These are phyloP conservation scores for Podospora australis DNA, from an alignment of 495 filamentous ascomycete species.

Conservation along the genomic window DNA sequence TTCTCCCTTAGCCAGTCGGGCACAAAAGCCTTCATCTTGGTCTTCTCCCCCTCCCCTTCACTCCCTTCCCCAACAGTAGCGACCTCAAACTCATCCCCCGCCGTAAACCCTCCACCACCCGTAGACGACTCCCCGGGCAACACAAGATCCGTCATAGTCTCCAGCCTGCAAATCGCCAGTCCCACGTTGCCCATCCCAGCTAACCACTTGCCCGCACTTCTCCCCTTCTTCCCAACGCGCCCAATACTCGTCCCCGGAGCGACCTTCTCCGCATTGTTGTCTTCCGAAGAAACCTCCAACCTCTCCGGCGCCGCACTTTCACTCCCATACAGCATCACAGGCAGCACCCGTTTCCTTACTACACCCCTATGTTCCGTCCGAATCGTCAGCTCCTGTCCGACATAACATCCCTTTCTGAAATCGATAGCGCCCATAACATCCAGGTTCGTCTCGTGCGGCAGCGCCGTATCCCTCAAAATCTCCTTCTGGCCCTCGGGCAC, in stretches of 20 bases:
- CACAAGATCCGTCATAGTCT: constrained; percentile 74
- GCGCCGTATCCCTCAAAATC: constrained; percentile 57
- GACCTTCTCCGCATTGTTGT: constrained; percentile 19
- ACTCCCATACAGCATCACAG: constrained; percentile 61
- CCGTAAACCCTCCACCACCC: constrained; percentile 33
- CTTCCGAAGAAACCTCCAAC: constrained; percentile 14
- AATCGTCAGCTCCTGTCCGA: constrained; percentile 94
- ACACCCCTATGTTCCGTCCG: constrained; percentile 90
- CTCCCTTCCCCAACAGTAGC: constrained; percentile 20
- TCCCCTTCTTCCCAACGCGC: constrained; percentile 45
- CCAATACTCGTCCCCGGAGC: constrained; percentile 36
- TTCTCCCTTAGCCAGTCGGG: constrained; percentile 63
- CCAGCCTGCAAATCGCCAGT: constrained; percentile 79
- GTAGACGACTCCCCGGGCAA: constrained; percentile 58
- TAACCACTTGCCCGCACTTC: constrained; percentile 72
- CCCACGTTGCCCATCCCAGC: constrained; percentile 75
- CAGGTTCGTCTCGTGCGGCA: constrained; percentile 79
- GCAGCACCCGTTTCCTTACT: constrained; percentile 84
- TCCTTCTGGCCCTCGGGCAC: constrained; percentile 80
- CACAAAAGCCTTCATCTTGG: constrained; percentile 79
- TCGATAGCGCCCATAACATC: constrained; percentile 79
- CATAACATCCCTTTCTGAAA: constrained; percentile 93
- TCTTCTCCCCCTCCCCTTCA: constrained; percentile 37
- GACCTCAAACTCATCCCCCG: constrained; percentile 41
- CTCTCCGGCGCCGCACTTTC: constrained; percentile 27